Conservation (phyloP, 2,329 filamentous ascomycete genomes). For the Colletotrichum sp. region DNA sequence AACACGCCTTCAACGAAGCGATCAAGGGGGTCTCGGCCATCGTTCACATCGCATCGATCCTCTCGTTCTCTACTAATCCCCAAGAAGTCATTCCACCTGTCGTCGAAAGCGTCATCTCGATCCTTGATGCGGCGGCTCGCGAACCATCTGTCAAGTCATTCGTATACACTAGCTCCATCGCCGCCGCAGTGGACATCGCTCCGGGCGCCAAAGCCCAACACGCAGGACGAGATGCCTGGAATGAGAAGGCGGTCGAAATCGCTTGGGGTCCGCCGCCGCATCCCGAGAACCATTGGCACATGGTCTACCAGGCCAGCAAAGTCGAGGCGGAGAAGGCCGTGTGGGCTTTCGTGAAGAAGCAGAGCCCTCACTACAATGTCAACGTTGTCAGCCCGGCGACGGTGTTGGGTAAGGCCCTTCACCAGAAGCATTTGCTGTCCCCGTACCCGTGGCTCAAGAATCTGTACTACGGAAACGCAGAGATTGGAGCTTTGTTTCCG, state of each 20-base stretch:
- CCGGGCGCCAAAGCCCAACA: fast-evolving
- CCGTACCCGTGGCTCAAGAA: neutral
- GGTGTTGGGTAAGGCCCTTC: neutral
- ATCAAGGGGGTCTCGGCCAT: neutral
- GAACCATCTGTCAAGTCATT: neutral
- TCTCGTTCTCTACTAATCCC: neutral
- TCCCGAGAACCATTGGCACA: neutral
- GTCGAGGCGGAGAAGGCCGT: neutral
- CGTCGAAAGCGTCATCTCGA: neutral
- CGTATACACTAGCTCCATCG: neutral
- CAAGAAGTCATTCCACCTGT: neutral
- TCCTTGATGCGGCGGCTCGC: neutral
- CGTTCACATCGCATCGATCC: neutral
- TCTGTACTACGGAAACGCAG: neutral
- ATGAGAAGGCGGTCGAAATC: neutral
- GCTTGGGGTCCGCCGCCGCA: neutral
- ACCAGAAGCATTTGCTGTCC: neutral
- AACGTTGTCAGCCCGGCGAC: neutral
- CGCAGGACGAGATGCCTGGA: neutral
- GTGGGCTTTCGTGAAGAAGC: neutral
- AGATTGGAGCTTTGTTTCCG: neutral
- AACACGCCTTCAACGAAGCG: neutral
- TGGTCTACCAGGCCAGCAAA: neutral
- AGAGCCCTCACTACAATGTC: neutral
- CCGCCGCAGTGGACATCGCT: neutral